phyloP scores from a whole-genome alignment of 2,329 filamentous ascomycete genomes.

The Arachnopeziza araneosa region DNA sequence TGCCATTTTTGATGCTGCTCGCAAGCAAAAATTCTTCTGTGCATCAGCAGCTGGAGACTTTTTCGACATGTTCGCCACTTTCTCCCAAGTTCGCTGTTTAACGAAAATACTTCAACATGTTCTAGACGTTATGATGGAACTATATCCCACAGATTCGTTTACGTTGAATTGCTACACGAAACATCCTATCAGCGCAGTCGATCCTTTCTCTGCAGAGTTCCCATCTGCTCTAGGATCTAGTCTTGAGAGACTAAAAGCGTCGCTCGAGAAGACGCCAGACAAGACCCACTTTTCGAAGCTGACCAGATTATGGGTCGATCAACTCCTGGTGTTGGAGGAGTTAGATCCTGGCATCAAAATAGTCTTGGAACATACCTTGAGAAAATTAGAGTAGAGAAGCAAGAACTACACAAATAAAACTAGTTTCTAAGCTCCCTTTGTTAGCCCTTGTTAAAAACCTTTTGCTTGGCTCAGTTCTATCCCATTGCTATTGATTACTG shows the following conservation, averaged over 20 bases:
- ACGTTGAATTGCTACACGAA: slow-evolving; percentile 67
- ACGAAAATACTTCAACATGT: slow-evolving; percentile 68
- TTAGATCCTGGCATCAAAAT: slow-evolving; percentile 51
- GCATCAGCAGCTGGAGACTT: slow-evolving; percentile 65
- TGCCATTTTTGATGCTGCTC: slow-evolving; percentile 83
- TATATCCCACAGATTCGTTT: slow-evolving; percentile 54
- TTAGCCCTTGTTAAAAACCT: neutral
- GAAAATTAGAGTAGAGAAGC: slow-evolving; percentile 19
- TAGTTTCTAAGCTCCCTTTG: neutral
- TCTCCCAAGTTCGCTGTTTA: slow-evolving; percentile 60
- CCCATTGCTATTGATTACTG: no score
- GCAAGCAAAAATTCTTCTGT: slow-evolving; percentile 68
- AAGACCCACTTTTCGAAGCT: slow-evolving; percentile 42
- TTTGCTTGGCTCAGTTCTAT: no score
- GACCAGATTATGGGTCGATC: slow-evolving; percentile 49
- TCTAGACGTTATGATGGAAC: slow-evolving; percentile 54
- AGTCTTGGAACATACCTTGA: slow-evolving; percentile 46
- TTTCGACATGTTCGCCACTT: slow-evolving; percentile 72
- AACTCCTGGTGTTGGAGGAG: slow-evolving; percentile 42
- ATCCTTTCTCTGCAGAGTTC: slow-evolving; percentile 61
- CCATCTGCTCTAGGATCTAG: slow-evolving; percentile 63
- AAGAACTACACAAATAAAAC: neutral
- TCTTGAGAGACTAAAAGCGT: slow-evolving; percentile 55
- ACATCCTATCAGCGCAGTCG: slow-evolving; percentile 62
- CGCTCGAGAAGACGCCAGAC: slow-evolving; percentile 40